Percentiles rank a stretch among this genome's conserved stretches.
phyloP scores from a whole-genome alignment of 2,329 filamentous ascomycete genomes.

The Hymenoscyphus fructigenus region DNA sequence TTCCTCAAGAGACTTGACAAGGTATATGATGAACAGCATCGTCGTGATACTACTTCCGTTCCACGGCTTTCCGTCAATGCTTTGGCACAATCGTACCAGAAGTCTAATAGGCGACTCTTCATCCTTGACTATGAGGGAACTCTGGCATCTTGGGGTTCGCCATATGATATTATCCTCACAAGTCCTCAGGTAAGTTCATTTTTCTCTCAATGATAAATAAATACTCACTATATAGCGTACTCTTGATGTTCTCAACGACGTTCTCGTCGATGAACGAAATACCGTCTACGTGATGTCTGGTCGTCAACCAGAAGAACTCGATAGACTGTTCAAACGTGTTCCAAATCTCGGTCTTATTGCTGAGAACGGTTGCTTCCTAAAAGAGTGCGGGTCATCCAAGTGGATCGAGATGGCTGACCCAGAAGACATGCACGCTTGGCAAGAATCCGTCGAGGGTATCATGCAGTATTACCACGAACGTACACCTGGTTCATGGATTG shows the following conservation, averaged over 20 bases:
- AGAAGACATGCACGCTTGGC: slow-evolving; percentile 72
- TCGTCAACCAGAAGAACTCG: slow-evolving; percentile 81
- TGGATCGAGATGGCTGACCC: slow-evolving; percentile 81
- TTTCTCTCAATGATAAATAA: background rate
- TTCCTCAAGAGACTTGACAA: slow-evolving; percentile 69
- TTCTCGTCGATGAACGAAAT: slow-evolving; percentile 78
- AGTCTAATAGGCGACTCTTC: slow-evolving; percentile 71
- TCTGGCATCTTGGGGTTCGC: slow-evolving; percentile 80
- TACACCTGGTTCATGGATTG: slow-evolving; percentile 82
- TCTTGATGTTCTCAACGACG: slow-evolving; percentile 76
- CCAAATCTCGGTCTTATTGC: slow-evolving; percentile 86
- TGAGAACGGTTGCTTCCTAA: slow-evolving; percentile 91
- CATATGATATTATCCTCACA: slow-evolving; percentile 79
- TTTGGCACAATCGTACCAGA: slow-evolving; percentile 65
- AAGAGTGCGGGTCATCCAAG: slow-evolving; percentile 62
- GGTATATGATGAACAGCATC: slow-evolving; percentile 80
- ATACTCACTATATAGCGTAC: slow-evolving; percentile 57
- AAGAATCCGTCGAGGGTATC: slow-evolving; percentile 77
- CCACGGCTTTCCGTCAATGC: slow-evolving; percentile 74
- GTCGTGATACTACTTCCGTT: slow-evolving; percentile 80
- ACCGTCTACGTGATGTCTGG: slow-evolving; percentile 93
- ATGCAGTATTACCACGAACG: slow-evolving; percentile 88
- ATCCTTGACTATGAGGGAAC: slow-evolving; percentile 95
- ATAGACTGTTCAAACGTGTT: slow-evolving; percentile 79
- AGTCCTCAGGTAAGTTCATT: slow-evolving; percentile 62